Conservation (phyloP, 2,329 filamentous ascomycete genomes). For the Pseudopithomyces maydicus region DNA sequence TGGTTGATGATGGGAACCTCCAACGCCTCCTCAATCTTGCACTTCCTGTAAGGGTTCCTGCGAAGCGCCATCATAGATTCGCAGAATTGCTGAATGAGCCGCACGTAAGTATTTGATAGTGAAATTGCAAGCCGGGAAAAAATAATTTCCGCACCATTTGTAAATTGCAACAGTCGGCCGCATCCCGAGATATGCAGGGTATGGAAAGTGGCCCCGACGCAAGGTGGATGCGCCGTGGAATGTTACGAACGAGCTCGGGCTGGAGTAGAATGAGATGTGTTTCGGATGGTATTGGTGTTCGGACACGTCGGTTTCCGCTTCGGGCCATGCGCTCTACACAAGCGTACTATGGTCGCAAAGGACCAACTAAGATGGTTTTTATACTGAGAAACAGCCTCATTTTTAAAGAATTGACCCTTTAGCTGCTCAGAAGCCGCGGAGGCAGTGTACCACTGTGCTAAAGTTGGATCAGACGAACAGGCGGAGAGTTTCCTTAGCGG, state of each 20-base stretch:
- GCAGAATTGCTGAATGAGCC: slow-evolving; percentile 30
- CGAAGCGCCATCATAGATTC: slow-evolving; percentile 32
- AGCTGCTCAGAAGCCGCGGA: slow-evolving; percentile 1
- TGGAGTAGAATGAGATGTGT: slow-evolving; percentile 10
- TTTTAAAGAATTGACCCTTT: slow-evolving; percentile 2
- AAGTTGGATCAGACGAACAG: background rate
- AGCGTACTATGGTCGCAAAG: slow-evolving; percentile 11
- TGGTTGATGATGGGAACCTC: slow-evolving; percentile 8
- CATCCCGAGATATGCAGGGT: slow-evolving; percentile 27
- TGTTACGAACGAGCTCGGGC: slow-evolving; percentile 25
- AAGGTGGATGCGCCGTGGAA: slow-evolving; percentile 27
- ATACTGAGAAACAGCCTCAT: slow-evolving; percentile 4
- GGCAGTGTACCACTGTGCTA: slow-evolving; percentile 5
- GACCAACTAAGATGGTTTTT: slow-evolving; percentile 12
- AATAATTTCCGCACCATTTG: slow-evolving; percentile 25
- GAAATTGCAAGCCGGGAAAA: slow-evolving; percentile 24
- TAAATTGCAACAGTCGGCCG: slow-evolving; percentile 33
- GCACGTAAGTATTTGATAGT: slow-evolving; percentile 16
- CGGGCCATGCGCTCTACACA: slow-evolving; percentile 17
- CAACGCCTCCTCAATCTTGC: slow-evolving; percentile 25
- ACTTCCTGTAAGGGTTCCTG: slow-evolving; percentile 30
- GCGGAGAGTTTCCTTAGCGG: slow-evolving; percentile 19
- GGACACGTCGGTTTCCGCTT: slow-evolving; percentile 16
- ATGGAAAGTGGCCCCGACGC: slow-evolving; percentile 27
- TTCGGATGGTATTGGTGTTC: slow-evolving; percentile 8